Evolutionary conservation across 768 basidiomycete species (phyloP).

Genomic region (Gelatoporia subvermispora): DNA sequence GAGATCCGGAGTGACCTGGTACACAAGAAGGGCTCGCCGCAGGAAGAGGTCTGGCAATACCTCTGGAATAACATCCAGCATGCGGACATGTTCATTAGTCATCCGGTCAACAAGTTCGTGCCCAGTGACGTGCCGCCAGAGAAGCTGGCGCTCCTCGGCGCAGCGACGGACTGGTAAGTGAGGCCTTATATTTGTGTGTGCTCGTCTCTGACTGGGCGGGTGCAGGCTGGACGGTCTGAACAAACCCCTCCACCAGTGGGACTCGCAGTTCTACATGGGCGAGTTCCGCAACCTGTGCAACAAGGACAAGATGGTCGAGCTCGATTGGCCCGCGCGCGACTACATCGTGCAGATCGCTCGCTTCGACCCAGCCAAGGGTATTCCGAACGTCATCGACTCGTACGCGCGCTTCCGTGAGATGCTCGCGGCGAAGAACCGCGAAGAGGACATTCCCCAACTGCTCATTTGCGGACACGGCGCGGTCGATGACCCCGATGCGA

Average conservation of each 20-base stretch:
- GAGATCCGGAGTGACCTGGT: conserved; percentile 86
- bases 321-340: conserved; percentile 75
- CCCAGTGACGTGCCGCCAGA: conserved; percentile 75
- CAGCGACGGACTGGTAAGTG: conserved; percentile 79
- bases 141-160: conserved; percentile 70
- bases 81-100: conserved; percentile 88
- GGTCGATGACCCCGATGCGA: conserved; percentile 93
- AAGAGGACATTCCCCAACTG: conserved; percentile 64
- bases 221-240: conserved; percentile 87
- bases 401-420: conserved; percentile 79
- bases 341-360: conserved; percentile 92
- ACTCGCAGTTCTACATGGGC: conserved; percentile 85
- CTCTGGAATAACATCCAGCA: conserved; percentile 89
- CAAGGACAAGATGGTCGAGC: conserved; percentile 77
- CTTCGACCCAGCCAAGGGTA: conserved; percentile 87
- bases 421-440: conserved; percentile 41
- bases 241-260: conserved; percentile 80
- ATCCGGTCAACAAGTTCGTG: conserved; percentile 93
- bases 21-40: conserved; percentile 75
- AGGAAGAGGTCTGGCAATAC: conserved; percentile 92
- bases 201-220: conserved; percentile 11
- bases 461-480: conserved; percentile 87
- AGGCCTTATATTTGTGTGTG: conserved; percentile 34
- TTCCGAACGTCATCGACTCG: conserved; percentile 80
- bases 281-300: conserved; percentile 74